Evolutionary conservation across 257 asterid species (phyloP).

Genomic region (Scutellaria barbata): DNA sequence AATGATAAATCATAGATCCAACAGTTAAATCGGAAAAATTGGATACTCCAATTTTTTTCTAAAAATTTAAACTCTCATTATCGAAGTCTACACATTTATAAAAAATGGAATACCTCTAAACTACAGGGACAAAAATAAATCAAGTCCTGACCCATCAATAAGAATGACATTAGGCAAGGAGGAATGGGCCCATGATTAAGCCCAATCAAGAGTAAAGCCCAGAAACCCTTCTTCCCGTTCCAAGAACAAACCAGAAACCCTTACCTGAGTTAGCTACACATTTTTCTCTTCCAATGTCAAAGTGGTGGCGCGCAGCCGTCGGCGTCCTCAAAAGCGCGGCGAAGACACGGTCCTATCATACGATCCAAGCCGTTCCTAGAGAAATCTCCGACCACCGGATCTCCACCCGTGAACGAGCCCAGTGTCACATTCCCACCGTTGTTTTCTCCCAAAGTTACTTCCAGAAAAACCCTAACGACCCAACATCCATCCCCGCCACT

Average conservation of each 20-base stretch:
- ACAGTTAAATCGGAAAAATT: no score
- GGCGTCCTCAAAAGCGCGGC: constrained; percentile 46
- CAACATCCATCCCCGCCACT: constrained; percentile 56
- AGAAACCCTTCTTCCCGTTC: constrained; percentile 34
- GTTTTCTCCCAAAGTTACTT: constrained; percentile 74
- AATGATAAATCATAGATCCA: no score
- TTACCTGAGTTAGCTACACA: constrained; percentile 23
- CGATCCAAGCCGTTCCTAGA: constrained; percentile 89
- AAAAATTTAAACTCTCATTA: no score
- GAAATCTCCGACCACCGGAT: constrained; percentile 74
- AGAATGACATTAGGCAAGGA: no score
- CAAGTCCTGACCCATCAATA: no score
- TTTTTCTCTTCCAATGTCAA: constrained; percentile 54
- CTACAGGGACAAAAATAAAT: no score
- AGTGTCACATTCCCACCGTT: constrained; percentile 88
- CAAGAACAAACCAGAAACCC: constrained; percentile 17
- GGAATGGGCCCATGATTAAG: background rate
- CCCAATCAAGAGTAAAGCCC: constrained; percentile 30
- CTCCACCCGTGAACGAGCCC: constrained; percentile 73
- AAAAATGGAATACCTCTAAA: no score
- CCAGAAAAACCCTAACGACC: constrained; percentile 57
- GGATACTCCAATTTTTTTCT: no score
- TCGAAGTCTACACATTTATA: no score
- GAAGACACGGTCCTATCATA: constrained; percentile 56
- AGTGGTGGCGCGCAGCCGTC: constrained; percentile 83